Evolutionary conservation across 345 rosid species (phyloP).

Genomic region (Ceriops tagal): DNA sequence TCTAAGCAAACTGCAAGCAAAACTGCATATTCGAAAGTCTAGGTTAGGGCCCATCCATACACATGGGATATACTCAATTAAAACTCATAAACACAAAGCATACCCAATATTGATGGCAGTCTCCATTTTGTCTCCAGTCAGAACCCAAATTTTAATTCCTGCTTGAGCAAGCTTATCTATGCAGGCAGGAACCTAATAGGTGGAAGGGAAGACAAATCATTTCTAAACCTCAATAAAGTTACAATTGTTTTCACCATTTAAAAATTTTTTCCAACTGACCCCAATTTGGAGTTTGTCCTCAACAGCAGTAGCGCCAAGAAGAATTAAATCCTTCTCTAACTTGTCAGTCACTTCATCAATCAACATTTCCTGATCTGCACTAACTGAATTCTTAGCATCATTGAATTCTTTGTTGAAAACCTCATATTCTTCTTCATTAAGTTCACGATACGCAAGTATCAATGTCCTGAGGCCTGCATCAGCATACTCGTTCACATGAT

Average conservation of each 20-base stretch:
- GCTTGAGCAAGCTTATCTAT: conserved; percentile 98
- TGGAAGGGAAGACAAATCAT: conserved; percentile 17
- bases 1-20: conserved; percentile 87
- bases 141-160: conserved; percentile 94
- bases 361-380: conserved; percentile 58
- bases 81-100: conserved; percentile 14
- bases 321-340: conserved; percentile 69
- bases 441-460: conserved; percentile 78
- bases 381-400: conserved; percentile 70
- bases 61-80: neutral
- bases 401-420: conserved; percentile 47
- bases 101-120: conserved; percentile 99
- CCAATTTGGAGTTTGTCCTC: conserved; percentile 97
- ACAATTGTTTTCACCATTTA: conserved; percentile 8
- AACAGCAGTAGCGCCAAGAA: conserved; percentile 94
- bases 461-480: conserved; percentile 91
- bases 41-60: conserved; percentile 20
- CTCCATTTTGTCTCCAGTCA: conserved; percentile 99
- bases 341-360: conserved; percentile 64
- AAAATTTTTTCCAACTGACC: conserved; percentile 43
- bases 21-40: conserved; percentile 46
- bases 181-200: conserved; percentile 80
- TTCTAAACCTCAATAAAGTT: conserved; percentile 7
- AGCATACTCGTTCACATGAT: conserved; percentile 82
- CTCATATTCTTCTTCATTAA: conserved; percentile 61